These are phyloP conservation scores for Prillingera fragicola DNA, from an alignment of 1,284 basidiomycete genomes.

Conservation along the genomic window DNA sequence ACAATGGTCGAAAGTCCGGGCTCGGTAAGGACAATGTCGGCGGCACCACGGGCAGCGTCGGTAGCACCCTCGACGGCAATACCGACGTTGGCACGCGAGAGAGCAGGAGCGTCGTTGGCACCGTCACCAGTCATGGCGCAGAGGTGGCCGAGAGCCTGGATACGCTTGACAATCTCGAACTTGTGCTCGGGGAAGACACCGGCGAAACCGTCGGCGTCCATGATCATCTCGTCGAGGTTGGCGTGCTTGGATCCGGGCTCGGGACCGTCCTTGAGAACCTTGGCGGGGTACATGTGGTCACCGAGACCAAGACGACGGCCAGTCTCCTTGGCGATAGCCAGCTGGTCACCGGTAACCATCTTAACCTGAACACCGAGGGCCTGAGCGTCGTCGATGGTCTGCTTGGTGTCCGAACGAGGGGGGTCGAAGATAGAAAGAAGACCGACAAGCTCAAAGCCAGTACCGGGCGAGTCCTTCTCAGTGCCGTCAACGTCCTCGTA, in stretches of 20 bases:
- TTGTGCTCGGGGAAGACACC: slow-evolving; percentile 98
- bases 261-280: slow-evolving; percentile 88
- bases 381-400: slow-evolving; percentile 95
- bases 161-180: slow-evolving; percentile 85
- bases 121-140: slow-evolving; percentile 95
- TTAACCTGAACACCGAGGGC: slow-evolving; percentile 96
- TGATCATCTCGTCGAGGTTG: slow-evolving; percentile 85
- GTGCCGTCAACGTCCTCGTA: slow-evolving; percentile 85
- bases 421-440: slow-evolving; percentile 97
- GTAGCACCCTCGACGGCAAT: slow-evolving; percentile 96
- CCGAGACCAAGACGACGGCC: slow-evolving; percentile 93
- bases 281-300: slow-evolving; percentile 95
- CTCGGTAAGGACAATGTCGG: slow-evolving; percentile 91
- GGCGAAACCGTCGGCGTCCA: slow-evolving; percentile 62
- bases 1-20: slow-evolving; percentile 95
- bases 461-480: slow-evolving; percentile 56
- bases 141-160: slow-evolving; percentile 82
- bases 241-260: slow-evolving; percentile 68
- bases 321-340: slow-evolving; percentile 98
- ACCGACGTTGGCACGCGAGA: slow-evolving; percentile 92
- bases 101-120: slow-evolving; percentile 91
- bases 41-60: slow-evolving; percentile 89
- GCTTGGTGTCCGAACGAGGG: slow-evolving; percentile 95
- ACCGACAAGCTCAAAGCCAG: slow-evolving; percentile 95
- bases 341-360: slow-evolving; percentile 99